Conservation (phyloP, 495 filamentous ascomycete species). For the Polyplosphaeria fusca region DNA sequence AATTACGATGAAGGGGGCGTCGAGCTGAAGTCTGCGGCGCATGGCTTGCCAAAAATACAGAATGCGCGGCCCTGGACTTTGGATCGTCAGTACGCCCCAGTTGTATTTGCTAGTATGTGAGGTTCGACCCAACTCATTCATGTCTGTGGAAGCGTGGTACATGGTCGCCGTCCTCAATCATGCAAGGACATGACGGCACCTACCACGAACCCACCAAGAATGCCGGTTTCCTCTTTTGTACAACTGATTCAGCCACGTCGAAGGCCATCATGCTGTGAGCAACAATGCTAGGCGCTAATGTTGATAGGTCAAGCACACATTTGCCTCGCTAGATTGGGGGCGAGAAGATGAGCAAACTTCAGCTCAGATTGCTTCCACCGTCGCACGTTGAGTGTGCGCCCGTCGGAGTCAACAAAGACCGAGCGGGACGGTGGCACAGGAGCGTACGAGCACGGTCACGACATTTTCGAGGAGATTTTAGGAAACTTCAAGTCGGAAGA, state of each 20-base stretch:
- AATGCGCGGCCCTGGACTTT: background rate
- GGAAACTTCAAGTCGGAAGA: background rate
- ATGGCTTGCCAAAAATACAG: slow-evolving; percentile 9
- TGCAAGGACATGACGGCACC: slow-evolving; percentile 1
- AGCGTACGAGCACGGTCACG: slow-evolving; percentile 1
- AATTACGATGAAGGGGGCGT: slow-evolving; percentile 4
- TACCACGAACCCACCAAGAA: no score
- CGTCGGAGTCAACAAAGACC: background rate
- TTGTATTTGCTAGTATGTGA: slow-evolving; percentile 3
- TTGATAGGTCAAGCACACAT: no score
- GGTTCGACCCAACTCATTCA: background rate
- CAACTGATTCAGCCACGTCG: background rate
- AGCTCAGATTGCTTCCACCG: no score
- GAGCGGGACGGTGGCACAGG: background rate
- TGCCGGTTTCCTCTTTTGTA: background rate
- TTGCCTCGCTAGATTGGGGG: background rate
- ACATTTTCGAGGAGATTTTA: background rate
- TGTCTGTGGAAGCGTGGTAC: background rate
- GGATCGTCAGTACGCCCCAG: background rate
- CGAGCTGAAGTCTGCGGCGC: slow-evolving; percentile 9
- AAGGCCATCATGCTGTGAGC: no score
- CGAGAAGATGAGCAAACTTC: no score
- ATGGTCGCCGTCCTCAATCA: background rate
- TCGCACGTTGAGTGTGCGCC: no score
- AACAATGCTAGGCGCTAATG: background rate